Base-by-base conservation (phyloP, 2,329 filamentous ascomycete genomes). In the Ceratocystis cubensis region DNA sequence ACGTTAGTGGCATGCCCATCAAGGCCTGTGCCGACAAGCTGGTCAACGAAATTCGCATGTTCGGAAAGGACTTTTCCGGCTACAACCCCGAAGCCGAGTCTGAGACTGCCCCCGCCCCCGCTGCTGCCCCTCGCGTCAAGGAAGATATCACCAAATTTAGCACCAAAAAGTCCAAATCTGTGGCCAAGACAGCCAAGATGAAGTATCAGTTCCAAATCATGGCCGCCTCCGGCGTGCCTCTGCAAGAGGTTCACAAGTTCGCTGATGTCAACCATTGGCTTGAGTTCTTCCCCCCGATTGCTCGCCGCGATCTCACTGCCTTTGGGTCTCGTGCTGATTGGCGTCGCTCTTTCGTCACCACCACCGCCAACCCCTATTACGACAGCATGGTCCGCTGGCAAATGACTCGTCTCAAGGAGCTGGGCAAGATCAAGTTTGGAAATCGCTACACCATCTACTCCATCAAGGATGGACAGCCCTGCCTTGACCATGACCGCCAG, bases 181-280 rank as follows among this genome's bases (percentile, higher is more conserved):
- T 86, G 8, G 87, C 90, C 41, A 97, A 97, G 80, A 86, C 89
- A 0, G 87, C 92, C 72, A 94, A 95, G 78, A 85, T 91, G 77
- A 96, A 96, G 79, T 97, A 97, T 76, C 89, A 94, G 73, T 94
- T 94, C 77, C 90, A 95, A 78, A 96, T 96, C 72, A 95, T 96
- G 91, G 79, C 92, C 73, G 88, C 93, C 5, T 84, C 96, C 69
- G 94, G 93, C 45, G 91, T 97, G 59, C 89, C 91, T 0, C 78
- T 85, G 62, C 84, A 93, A 72, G 91, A 99, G 70, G 96, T 99
- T 69, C 88, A 96, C 77, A 87, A 87, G 71, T 99, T 99, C 73
- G 87, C 94, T 67, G 90, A 99, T 73, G 84, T 93, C n/a, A 82
- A 86, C 66, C 82, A 96, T 78, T 97, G 93, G 94, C 85, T 99